phyloP scores from a whole-genome alignment of 1,139 yeast species.

The Blastobotrys persicus region DNA sequence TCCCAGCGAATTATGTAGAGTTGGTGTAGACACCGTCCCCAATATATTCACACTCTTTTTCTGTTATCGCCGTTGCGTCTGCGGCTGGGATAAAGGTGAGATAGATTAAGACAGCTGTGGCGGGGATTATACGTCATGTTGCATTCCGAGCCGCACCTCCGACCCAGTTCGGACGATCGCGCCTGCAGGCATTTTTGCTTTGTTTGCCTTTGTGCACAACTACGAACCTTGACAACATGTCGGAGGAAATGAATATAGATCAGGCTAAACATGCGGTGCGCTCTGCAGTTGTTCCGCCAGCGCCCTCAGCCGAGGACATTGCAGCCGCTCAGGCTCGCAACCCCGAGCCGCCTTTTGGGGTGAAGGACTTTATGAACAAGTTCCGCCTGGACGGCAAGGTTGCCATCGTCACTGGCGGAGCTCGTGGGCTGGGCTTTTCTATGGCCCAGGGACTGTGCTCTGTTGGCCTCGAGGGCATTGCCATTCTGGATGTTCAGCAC shows the following conservation, averaged over 20 bases:
- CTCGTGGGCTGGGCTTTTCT: conserved; percentile 65
- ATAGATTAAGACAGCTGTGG: no score
- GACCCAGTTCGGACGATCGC: background rate
- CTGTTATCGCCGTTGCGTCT: background rate
- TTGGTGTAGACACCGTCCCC: conserved; percentile 43
- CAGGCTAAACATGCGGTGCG: background rate
- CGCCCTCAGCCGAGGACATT: conserved; percentile 40
- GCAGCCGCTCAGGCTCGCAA: conserved; percentile 38
- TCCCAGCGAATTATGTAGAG: conserved; percentile 96
- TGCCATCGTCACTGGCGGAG: conserved; percentile 67
- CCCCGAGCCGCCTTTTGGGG: conserved; percentile 37
- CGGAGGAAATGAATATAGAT: background rate
- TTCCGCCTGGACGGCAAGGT: conserved; percentile 67
- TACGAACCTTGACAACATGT: background rate
- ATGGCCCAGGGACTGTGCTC: conserved; percentile 66
- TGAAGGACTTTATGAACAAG: conserved; percentile 41
- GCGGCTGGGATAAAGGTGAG: background rate
- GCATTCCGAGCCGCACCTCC: background rate
- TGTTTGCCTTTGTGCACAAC: background rate
- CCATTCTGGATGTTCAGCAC: conserved; percentile 44
- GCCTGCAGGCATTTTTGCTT: background rate
- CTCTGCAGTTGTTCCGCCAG: conserved; percentile 42
- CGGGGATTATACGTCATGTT: background rate
- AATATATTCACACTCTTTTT: background rate
- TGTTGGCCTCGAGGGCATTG: conserved; percentile 68